Conservation (phyloP, 208 protist genomes). For the Acanthamoeba royreba region DNA sequence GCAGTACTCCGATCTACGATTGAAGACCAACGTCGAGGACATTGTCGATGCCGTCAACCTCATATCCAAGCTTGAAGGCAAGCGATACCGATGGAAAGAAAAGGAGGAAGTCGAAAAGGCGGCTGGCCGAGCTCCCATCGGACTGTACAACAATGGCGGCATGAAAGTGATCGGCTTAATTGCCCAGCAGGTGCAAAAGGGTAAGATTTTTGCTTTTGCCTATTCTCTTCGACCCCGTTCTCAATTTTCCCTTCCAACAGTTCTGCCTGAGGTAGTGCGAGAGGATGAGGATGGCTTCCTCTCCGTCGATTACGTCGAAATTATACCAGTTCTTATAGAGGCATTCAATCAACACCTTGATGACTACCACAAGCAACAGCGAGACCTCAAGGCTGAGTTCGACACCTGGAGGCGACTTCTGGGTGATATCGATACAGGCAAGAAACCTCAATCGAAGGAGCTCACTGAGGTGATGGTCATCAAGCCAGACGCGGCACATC, state of each 20-base stretch:
- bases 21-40: slow-evolving; percentile 48
- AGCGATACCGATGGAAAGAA: slow-evolving; percentile 1
- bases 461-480: neutral
- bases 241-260: neutral
- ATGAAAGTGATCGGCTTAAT: slow-evolving; percentile 45
- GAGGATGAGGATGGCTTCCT: slow-evolving; percentile 31
- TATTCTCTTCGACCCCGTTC: neutral
- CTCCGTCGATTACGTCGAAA: neutral
- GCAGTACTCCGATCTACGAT: slow-evolving; percentile 45
- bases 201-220: neutral
- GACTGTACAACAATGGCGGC: neutral
- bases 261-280: neutral
- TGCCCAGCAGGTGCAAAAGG: slow-evolving; percentile 37
- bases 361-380: neutral
- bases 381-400: neutral
- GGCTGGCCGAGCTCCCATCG: neutral
- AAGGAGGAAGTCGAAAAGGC: neutral
- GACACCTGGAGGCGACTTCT: neutral
- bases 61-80: slow-evolving; percentile 28
- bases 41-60: slow-evolving; percentile 34
- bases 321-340: slow-evolving; percentile 28
- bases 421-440: neutral
- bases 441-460: neutral
- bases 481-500: neutral
- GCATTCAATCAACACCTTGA: slow-evolving; percentile 40